Evolutionary conservation across 1,284 basidiomycete species (phyloP).

Genomic region (Violaceomyces palustris): DNA sequence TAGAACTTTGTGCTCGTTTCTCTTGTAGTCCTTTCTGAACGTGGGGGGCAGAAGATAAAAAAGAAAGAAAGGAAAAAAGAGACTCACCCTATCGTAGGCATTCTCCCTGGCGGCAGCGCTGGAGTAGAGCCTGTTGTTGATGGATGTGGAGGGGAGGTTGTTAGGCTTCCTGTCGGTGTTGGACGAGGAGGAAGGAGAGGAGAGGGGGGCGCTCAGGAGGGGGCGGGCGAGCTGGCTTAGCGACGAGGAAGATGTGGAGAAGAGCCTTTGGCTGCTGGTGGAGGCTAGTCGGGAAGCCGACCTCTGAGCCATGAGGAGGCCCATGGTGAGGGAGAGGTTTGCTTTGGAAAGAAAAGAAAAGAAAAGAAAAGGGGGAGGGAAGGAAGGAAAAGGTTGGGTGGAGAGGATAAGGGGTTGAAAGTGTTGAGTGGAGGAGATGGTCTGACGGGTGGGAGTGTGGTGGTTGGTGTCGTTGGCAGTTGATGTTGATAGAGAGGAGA

Average conservation of each 20-base stretch:
- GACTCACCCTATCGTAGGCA: conserved; percentile 24
- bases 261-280: conserved; percentile 10
- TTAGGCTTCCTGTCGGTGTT: conserved; percentile 2
- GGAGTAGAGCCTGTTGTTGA: conserved; percentile 17
- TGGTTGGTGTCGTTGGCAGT: no score
- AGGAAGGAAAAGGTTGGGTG: neutral
- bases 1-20: no score
- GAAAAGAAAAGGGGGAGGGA: neutral
- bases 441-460: no score
- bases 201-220: conserved; percentile 3
- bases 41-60: neutral
- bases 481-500: no score
- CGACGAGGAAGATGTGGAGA: conserved; percentile 5
- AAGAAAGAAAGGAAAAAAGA: neutral
- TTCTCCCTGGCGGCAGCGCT: conserved; percentile 32
- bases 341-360: neutral
- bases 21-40: no score
- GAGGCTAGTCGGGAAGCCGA: conserved; percentile 1
- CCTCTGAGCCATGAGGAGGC: conserved; percentile 2
- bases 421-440: no score
- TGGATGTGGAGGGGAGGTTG: conserved; percentile 12
- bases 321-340: no score
- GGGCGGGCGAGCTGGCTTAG: conserved; percentile 3
- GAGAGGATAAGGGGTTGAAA: no score
- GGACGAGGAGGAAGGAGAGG: neutral